Evolutionary conservation across 2,329 filamentous ascomycete species (phyloP).

Genomic region (Colletotrichum zoysiae): DNA sequence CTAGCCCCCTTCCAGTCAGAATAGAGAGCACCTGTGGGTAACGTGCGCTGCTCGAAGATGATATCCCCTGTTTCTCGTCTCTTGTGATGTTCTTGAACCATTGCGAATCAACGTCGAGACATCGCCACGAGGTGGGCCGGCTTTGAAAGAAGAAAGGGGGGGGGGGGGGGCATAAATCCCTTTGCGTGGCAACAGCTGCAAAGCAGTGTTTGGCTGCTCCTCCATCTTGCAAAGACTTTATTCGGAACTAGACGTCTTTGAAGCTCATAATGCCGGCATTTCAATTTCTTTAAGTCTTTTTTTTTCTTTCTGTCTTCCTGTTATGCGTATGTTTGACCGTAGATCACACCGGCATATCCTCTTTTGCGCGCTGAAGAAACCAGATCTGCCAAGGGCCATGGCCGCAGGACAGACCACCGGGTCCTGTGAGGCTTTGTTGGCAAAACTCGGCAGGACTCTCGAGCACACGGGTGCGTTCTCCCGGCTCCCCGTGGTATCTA

Average conservation of each 20-base stretch:
- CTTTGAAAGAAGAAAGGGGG: neutral
- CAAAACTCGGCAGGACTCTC: no score
- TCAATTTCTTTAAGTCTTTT: no score
- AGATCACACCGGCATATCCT: neutral
- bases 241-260: neutral
- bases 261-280: no score
- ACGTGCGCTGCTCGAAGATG: neutral
- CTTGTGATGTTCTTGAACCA: neutral
- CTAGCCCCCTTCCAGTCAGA: neutral
- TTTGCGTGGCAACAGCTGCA: neutral
- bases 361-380: neutral
- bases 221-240: neutral
- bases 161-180: neutral
- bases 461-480: neutral
- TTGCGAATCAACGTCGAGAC: no score
- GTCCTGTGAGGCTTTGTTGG: neutral
- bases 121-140: neutral
- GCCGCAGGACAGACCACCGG: neutral
- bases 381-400: neutral
- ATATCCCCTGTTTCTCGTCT: neutral
- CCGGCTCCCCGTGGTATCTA: neutral
- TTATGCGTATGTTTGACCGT: neutral
- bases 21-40: neutral
- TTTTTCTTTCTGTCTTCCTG: no score
- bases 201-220: neutral